phyloP scores from a whole-genome alignment of 805 yeast genomes.

The Yamadazyma insecticola region DNA sequence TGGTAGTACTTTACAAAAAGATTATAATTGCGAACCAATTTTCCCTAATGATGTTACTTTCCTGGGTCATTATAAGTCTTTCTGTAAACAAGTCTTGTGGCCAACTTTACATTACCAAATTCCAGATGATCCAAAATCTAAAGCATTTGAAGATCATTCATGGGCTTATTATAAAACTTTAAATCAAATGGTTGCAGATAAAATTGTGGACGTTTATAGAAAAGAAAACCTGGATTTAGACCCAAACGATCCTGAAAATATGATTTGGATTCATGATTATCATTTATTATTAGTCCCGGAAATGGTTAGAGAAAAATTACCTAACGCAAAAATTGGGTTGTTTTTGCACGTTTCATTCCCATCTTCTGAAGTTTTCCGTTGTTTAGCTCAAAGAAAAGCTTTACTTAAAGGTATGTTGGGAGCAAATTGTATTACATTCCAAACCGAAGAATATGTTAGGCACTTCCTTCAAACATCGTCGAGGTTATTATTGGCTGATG shows the following conservation, averaged over 20 bases:
- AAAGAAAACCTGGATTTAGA: slow-evolving; percentile 45
- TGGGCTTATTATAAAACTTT: slow-evolving; percentile 79
- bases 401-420: slow-evolving; percentile 82
- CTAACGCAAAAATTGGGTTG: slow-evolving; percentile 84
- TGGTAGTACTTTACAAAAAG: slow-evolving; percentile 36
- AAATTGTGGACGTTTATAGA: slow-evolving; percentile 55
- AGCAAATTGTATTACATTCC: slow-evolving; percentile 84
- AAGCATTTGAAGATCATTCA: slow-evolving; percentile 92
- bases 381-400: slow-evolving; percentile 80
- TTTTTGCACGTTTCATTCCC: slow-evolving; percentile 95
- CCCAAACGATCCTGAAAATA: slow-evolving; percentile 48
- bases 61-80: slow-evolving; percentile 86
- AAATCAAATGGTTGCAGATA: slow-evolving; percentile 78
- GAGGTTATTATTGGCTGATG: slow-evolving; percentile 77
- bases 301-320: slow-evolving; percentile 72
- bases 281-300: slow-evolving; percentile 83
- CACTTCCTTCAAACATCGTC: slow-evolving; percentile 91
- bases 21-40: slow-evolving; percentile 60
- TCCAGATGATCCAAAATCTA: slow-evolving; percentile 90
- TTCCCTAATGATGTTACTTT: slow-evolving; percentile 74
- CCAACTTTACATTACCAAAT: slow-evolving; percentile 92
- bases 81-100: slow-evolving; percentile 94
- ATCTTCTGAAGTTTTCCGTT: slow-evolving; percentile 89
- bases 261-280: slow-evolving; percentile 92
- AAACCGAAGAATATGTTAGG: slow-evolving; percentile 87